A percentile compares a stretch with the other conserved stretches of the same genome.
phyloP scores from a whole-genome alignment of 2,329 filamentous ascomycete species.

The Epichloe gansuensis region DNA sequence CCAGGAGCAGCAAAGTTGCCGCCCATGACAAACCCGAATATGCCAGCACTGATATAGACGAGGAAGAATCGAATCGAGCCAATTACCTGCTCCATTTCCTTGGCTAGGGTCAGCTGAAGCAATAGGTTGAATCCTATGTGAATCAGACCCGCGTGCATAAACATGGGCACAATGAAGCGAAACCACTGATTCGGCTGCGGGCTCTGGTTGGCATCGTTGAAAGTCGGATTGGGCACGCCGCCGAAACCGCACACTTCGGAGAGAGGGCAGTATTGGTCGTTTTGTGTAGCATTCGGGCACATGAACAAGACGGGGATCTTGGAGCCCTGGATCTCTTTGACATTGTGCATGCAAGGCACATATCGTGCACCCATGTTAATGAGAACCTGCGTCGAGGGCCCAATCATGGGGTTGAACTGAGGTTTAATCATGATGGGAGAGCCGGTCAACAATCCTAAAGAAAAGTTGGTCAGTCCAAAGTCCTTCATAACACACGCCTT shows the following conservation, averaged over 20 bases:
- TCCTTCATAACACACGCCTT: constrained; percentile 2
- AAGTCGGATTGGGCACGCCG: constrained; percentile 53
- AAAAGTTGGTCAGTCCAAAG: not conserved
- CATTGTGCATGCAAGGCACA: constrained; percentile 86
- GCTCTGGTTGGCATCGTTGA: constrained; percentile 35
- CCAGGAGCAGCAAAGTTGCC: constrained; percentile 81
- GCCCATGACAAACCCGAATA: constrained; percentile 90
- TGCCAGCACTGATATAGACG: constrained; percentile 82
- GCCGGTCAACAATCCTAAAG: constrained; percentile 58
- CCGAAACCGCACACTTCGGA: constrained; percentile 74
- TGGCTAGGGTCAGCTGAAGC: constrained; percentile 75
- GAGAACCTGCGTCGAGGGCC: constrained; percentile 75
- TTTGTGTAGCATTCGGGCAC: constrained; percentile 67
- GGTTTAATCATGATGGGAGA: constrained; percentile 69
- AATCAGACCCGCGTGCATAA: constrained; percentile 84
- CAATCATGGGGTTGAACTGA: constrained; percentile 92
- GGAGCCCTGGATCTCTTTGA: constrained; percentile 48
- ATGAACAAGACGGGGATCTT: constrained; percentile 46
- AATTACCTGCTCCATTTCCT: constrained; percentile 86
- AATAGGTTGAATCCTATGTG: constrained; percentile 95
- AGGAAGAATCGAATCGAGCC: constrained; percentile 78
- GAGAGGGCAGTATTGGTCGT: constrained; percentile 52
- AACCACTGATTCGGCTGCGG: constrained; percentile 86
- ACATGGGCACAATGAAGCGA: constrained; percentile 90
- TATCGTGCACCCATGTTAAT: constrained; percentile 97